A percentile compares a stretch with the other conserved stretches of the same genome.
phyloP scores from a whole-genome alignment of 106 monocot species.

The Chionographis japonica region DNA sequence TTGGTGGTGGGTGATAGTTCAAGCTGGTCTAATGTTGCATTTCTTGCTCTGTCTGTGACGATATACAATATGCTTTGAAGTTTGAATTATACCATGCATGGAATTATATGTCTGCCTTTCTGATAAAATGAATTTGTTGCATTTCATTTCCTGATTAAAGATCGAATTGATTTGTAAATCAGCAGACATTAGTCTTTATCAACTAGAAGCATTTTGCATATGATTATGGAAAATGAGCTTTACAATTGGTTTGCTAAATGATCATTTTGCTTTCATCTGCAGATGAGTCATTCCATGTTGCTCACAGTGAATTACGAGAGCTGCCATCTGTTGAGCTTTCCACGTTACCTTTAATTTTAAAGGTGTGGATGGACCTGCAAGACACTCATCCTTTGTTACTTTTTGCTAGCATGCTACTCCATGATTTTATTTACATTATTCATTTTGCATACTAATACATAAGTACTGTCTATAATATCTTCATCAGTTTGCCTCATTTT shows the following conservation, averaged over 20 bases:
- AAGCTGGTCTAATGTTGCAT: too few species aligned
- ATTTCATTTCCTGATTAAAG: too few species aligned
- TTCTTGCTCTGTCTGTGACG: too few species aligned
- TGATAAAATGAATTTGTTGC: background rate
- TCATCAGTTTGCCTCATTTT: background rate
- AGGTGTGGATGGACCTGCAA: background rate
- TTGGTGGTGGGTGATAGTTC: too few species aligned
- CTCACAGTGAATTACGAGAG: background rate
- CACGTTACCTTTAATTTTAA: background rate
- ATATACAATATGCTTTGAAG: too few species aligned
- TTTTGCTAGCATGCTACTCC: too few species aligned
- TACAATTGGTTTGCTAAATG: background rate
- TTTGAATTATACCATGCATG: too few species aligned
- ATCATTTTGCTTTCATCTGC: background rate
- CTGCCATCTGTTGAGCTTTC: background rate
- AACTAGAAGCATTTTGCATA: background rate
- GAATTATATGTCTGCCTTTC: too few species aligned
- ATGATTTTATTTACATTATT: background rate
- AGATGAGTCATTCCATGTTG: conserved; percentile 1
- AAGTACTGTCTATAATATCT: background rate
- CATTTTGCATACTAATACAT: background rate
- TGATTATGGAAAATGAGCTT: background rate
- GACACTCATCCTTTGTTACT: too few species aligned
- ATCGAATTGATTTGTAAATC: too few species aligned
- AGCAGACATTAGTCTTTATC: too few species aligned